phyloP scores from a whole-genome alignment of 2,329 filamentous ascomycete species.

The Madurella fahalii region DNA sequence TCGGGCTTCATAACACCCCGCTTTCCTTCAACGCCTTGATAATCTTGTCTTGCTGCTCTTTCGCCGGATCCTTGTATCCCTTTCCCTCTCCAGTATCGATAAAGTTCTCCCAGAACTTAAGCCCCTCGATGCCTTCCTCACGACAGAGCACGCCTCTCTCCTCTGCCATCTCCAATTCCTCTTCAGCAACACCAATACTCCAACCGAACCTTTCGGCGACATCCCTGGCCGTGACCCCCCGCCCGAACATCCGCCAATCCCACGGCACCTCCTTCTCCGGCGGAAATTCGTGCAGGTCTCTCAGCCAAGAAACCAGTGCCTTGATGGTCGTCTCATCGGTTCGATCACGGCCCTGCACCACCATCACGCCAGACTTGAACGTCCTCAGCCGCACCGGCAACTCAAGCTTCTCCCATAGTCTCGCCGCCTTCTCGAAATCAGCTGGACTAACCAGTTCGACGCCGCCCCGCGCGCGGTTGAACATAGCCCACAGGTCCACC shows the following conservation, averaged over 20 bases:
- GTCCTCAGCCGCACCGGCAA: slow-evolving; percentile 81
- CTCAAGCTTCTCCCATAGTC: slow-evolving; percentile 81
- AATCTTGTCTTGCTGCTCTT: slow-evolving; percentile 39
- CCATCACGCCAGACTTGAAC: slow-evolving; percentile 91
- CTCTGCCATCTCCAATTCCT: slow-evolving; percentile 96
- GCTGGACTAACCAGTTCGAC: slow-evolving; percentile 89
- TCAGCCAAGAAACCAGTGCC: slow-evolving; percentile 71
- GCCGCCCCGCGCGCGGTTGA: slow-evolving; percentile 87
- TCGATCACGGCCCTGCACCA: slow-evolving; percentile 82
- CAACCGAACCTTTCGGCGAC: slow-evolving; percentile 87
- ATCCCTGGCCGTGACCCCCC: slow-evolving; percentile 85
- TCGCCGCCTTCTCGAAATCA: slow-evolving; percentile 87
- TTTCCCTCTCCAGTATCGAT: slow-evolving; percentile 46
- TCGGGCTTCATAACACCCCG: slow-evolving; percentile 34
- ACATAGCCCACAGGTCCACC: slow-evolving; percentile 89
- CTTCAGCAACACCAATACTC: slow-evolving; percentile 93
- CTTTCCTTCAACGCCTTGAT: slow-evolving; percentile 41
- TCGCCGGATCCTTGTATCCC: slow-evolving; percentile 27
- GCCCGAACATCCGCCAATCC: slow-evolving; percentile 75
- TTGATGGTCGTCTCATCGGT: slow-evolving; percentile 87
- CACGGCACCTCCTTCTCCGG: slow-evolving; percentile 63
- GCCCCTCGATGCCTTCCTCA: slow-evolving; percentile 85
- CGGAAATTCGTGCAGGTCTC: slow-evolving; percentile 63
- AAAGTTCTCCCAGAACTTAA: slow-evolving; percentile 89
- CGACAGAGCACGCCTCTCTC: slow-evolving; percentile 82